Base-by-base conservation (phyloP, 805 yeast species). In the Kodamaea laetipori region DNA sequence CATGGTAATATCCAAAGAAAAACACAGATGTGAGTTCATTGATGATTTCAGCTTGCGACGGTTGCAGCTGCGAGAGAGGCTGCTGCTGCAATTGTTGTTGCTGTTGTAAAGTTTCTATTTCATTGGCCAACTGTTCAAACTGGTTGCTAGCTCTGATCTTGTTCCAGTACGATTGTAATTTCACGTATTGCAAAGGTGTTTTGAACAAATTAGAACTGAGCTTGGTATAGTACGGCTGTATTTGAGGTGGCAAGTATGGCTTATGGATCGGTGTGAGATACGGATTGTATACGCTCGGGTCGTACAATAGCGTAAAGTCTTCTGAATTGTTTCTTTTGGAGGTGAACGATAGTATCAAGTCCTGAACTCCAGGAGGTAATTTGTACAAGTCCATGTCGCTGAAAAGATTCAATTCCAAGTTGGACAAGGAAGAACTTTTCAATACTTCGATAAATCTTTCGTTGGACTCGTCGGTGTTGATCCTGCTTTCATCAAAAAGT, bases 281-380 rank as follows among this genome's bases (percentile, higher is more conserved):
- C 33, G 57, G 65, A 27, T 55, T 54, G 41, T 59, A 59, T 15
- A 46, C 44, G 32, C 44, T 47, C 11, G 55, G 46, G 47, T 53
- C 52, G 15, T 52, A 46, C n/a, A 67, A 56, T 16, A 66, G 44
- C 34, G 54, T 55, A 24, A 55, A 55, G 40, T 51, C 56, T 19
- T 57, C 55, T 10, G 48, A 42, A 7, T 48, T 38, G 31, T 58
- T 56, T 48, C 71, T 58, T 19, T 63, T 58, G 1, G 74, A 61
- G 3, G 70, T 59, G 43, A 61, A 69, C 0, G 72, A 64, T n/a
- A 69, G 51, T 3, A 67, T 63, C 38, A 70, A 61, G 45, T 67
- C 69, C 50, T 71, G 76, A 17, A 71, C 61, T 7, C 76, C 76
- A 8, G 74, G 69, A 4, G 76, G 74, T 16, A 66, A 46, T 38